A percentile compares a stretch with the other conserved stretches of the same genome.
Evolutionary conservation across 805 yeast genomes (phyloP).

Genomic region (Candida maris): DNA sequence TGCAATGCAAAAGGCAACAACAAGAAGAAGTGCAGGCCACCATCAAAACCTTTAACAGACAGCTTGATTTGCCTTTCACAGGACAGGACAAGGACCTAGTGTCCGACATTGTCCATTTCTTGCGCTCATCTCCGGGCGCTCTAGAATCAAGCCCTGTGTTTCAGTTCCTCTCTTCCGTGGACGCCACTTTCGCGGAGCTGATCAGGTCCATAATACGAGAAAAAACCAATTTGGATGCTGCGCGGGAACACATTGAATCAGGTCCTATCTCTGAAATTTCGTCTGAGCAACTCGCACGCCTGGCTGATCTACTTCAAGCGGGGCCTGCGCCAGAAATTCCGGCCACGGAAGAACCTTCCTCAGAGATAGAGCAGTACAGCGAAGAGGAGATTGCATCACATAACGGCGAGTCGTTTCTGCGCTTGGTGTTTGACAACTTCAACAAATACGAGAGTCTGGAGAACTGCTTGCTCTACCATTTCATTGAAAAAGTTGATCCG

Average conservation of each 20-base stretch:
- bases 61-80: constrained; percentile 14
- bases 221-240: constrained; percentile 13
- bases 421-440: constrained; percentile 22
- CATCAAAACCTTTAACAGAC: constrained; percentile 15
- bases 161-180: constrained; percentile 15
- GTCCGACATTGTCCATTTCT: constrained; percentile 18
- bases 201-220: constrained; percentile 11
- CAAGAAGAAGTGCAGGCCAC: constrained; percentile 11
- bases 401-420: constrained; percentile 13
- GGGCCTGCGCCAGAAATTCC: neutral
- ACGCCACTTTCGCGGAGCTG: constrained; percentile 21
- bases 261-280: constrained; percentile 17
- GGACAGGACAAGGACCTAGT: constrained; percentile 12
- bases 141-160: constrained; percentile 20
- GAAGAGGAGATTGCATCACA: constrained; percentile 5
- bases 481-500: constrained; percentile 24
- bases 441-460: constrained; percentile 20
- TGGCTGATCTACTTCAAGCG: constrained; percentile 5
- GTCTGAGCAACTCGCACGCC: constrained; percentile 7
- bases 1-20: constrained; percentile 4
- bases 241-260: constrained; percentile 13
- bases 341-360: constrained; percentile 2
- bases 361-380: neutral
- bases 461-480: constrained; percentile 19
- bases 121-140: constrained; percentile 16